phyloP scores from a whole-genome alignment of 2,329 filamentous ascomycete genomes.

The Fusarium algeriense region DNA sequence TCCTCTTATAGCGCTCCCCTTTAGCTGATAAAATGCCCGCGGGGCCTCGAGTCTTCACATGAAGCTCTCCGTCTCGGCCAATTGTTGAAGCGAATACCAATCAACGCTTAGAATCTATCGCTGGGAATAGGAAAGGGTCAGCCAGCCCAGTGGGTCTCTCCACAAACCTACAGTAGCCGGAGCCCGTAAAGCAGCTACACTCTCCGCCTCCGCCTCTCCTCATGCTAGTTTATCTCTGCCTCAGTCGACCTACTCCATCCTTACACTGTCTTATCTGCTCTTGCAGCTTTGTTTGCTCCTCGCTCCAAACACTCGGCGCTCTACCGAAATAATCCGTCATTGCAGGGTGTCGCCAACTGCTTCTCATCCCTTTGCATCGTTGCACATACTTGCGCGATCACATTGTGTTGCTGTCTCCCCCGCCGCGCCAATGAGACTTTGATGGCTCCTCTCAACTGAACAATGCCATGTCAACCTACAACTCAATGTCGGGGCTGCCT shows the following conservation, averaged over 20 bases:
- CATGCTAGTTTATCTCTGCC: constrained; percentile 27
- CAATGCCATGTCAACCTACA: constrained; percentile 70
- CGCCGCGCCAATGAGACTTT: constrained; percentile 47
- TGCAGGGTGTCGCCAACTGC: constrained; percentile 7
- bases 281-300: constrained; percentile 31
- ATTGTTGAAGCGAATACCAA: constrained; percentile 31
- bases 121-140: constrained; percentile 9
- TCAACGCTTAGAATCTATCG: constrained; percentile 19
- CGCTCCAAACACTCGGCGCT: constrained; percentile 27
- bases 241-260: neutral
- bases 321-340: constrained; percentile 8
- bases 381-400: constrained; percentile 32
- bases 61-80: constrained; percentile 35
- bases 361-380: constrained; percentile 17
- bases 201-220: constrained; percentile 35
- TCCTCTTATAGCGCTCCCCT: constrained; percentile 15
- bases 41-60: constrained; percentile 31
- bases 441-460: constrained; percentile 49
- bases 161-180: constrained; percentile 35
- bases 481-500: constrained; percentile 66
- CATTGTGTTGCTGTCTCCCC: constrained; percentile 36
- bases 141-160: constrained; percentile 37
- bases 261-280: neutral
- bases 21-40: constrained; percentile 8
- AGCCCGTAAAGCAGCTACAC: constrained; percentile 18